These are phyloP conservation scores for Pichia sp. DNA, from an alignment of 1,139 yeast species.

Conservation along the genomic window DNA sequence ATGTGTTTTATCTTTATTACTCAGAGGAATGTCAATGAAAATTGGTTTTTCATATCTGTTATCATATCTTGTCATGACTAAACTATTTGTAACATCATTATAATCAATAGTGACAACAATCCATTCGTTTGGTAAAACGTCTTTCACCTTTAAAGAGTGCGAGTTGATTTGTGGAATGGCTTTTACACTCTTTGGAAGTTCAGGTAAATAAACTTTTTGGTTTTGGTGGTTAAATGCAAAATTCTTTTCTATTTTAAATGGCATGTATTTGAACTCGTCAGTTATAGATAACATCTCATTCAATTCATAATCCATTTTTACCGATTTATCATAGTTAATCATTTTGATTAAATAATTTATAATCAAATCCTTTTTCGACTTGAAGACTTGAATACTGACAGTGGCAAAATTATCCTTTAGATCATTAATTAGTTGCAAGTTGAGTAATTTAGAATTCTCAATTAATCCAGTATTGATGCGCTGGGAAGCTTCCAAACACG, in stretches of 20 bases:
- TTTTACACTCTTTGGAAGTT: not conserved
- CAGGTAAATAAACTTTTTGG: conserved; percentile 3
- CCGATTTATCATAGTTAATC: not conserved
- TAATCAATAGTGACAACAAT: conserved; percentile 53
- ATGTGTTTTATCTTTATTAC: conserved; percentile 33
- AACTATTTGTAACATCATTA: conserved; percentile 49
- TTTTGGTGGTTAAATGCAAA: conserved; percentile 1
- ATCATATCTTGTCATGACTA: conserved; percentile 31
- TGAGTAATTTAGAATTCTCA: too few relatives aligned
- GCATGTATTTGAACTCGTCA: conserved; percentile 6
- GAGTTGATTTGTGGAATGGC: too few relatives aligned
- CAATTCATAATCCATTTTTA: not conserved
- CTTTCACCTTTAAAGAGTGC: not conserved
- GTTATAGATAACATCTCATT: not conserved
- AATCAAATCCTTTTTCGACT: conserved; percentile 1
- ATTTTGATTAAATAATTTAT: conserved; percentile 4
- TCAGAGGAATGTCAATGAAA: conserved; percentile 54
- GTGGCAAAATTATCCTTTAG: not conserved
- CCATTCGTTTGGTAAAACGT: conserved; percentile 42
- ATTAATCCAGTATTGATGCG: not conserved
- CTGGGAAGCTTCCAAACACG: not conserved
- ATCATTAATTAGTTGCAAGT: not conserved
- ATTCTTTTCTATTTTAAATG: conserved; percentile 9
- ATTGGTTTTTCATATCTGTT: conserved; percentile 14
- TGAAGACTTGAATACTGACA: not conserved